Base-by-base conservation (phyloP, 805 yeast species). In the Suhomyces sp. region DNA sequence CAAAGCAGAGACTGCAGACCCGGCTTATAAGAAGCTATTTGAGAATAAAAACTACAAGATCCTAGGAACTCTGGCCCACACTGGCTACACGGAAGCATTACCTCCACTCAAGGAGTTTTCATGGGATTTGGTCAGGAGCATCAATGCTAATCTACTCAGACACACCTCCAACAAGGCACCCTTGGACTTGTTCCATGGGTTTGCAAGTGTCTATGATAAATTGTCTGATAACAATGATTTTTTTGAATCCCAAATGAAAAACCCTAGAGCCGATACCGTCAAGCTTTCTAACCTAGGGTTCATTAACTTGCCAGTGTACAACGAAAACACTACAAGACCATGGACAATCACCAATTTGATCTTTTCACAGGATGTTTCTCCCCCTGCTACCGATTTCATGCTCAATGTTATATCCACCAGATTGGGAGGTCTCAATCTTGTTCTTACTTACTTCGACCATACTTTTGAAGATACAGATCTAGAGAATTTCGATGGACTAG, bases 271-370 rank as follows among this genome's bases (percentile, higher is more conserved):
- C 1, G 72, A 66, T 32, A 40, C 64, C 0, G 34, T 53, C 14
- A 66, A 66, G 36, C 33, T 62, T 28, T 65, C 71, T 13, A 66
- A 66, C 37, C 48, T 66, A 39, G 72, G 72, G 1, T 39, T 52
- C 6, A 46, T 54, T 6, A 51, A 49, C 4, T 30, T 49, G n/a
- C 59, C 64, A 2, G 38, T 39, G 4, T 28, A 29, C 15, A 25
- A 14, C 1, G 20, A 18, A 3, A 35, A 36, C 0, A 34, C 40
- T 2, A 37, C 43, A 4, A 17, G 28, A 15, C 19, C 29, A 17
- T 60, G 63, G 67, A 52, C 50, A 0, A 48, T 66, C 12, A 49
- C 42, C 3, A 54, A 64, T 33, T 32, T 64, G 42, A 44, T 60
- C 3, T 66, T 66, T 39, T 54, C 65, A 3, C 72, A 66, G 42